Evolutionary conservation across 164 flowering plant species (phyloP).

Genomic region (Vitis cinerea): DNA sequence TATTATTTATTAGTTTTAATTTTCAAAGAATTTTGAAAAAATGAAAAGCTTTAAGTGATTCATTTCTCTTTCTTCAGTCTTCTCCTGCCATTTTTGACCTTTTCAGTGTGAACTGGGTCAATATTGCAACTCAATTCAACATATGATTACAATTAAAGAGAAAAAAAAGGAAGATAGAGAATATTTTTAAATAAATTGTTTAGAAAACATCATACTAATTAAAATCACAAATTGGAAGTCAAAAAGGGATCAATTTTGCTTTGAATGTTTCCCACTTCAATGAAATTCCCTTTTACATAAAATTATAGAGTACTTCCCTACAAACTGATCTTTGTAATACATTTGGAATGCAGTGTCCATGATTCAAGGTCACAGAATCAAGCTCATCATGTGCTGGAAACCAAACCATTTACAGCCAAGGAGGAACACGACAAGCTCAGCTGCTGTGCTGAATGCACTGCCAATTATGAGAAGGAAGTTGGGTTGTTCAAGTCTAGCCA

Average conservation of each 20-base stretch:
- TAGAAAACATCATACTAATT: no score
- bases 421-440: constrained; percentile 56
- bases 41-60: no score
- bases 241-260: no score
- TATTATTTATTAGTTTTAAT: background rate
- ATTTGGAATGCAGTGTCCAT: constrained; percentile 40
- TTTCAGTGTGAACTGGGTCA: no score
- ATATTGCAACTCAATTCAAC: no score
- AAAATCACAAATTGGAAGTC: no score
- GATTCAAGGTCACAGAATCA: constrained; percentile 43
- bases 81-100: no score
- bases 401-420: constrained; percentile 29
- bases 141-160: no score
- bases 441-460: constrained; percentile 70
- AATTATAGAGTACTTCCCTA: background rate
- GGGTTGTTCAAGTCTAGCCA: constrained; percentile 39
- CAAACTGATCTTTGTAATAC: background rate
- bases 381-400: constrained; percentile 32
- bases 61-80: no score
- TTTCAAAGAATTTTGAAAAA: background rate
- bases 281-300: background rate
- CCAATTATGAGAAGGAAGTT: constrained; percentile 71
- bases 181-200: no score
- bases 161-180: no score
- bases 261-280: no score